Evolutionary conservation across 176 grass and related monocot species (phyloP), one percentile per base, ranked within the genome.

Genomic region (Poa annua): DNA sequence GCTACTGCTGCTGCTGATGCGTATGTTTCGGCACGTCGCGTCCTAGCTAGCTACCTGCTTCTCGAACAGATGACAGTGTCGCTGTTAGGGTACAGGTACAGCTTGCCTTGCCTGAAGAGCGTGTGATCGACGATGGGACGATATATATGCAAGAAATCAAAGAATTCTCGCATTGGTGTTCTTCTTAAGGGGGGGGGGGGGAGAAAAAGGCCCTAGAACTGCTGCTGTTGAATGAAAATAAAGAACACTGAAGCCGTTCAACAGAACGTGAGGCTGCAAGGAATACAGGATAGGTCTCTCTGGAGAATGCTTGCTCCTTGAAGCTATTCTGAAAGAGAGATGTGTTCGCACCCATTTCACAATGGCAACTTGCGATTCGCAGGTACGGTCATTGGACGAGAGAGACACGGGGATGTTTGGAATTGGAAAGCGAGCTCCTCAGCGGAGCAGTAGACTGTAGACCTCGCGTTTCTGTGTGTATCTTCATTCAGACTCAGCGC

Each of bases 81-180:
- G 16, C 22, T 64, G 65, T 72, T 83, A 65, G 73, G 80, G 80
- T 78, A 83, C 54, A 78, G 80, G 80, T 78, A 83, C 54, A 78
- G 65, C 21, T 10, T 11, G 4, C 5, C 41, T 49, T 2, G 16
- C 52, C 80, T 78, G 73, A 71, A 88, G 51, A 71, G 13, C 48
- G 38, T 70, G 62, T 22, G 29, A 29, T 29, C 29, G 45, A 52
- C 29, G 45, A 52, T 49, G 62, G 67, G 49, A 50, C n/a, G 33
- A 70, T 55, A 39, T 81, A 6, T 81, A 6, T 6, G 33, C 48
- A 41, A 55, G 34, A 16, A 21, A 80, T 67, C 12, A 0, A n/a
- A 66, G 11, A 50, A 3, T 11, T 80, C 7, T 42, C 22, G 2
- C 11, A 8, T 3, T 4, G 4, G 24, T 51, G 20, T 4, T 7